Evolutionary conservation across 805 yeast genomes (phyloP), one percentile per base, ranked within the genome.

Genomic region (Lachancea meyersii): DNA sequence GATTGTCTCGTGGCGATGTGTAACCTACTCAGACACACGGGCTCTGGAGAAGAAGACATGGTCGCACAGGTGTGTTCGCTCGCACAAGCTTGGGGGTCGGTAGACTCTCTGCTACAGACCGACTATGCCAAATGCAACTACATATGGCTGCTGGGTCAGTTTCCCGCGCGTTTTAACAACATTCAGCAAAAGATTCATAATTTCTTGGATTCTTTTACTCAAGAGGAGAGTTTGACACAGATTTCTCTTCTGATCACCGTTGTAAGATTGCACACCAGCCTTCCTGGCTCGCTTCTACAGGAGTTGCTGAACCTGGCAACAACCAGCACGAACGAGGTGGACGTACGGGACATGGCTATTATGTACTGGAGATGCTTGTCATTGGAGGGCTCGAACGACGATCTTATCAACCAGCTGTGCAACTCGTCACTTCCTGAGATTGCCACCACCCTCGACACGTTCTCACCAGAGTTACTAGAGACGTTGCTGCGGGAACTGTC

Each of bases 281-380:
- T 62, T 35, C 58, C 65, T 7, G 82, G 82, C 1, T 50, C 53
- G 16, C 48, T 72, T 20, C 67, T 84, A 49, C 89, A 83, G 54
- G 68, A 67, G 33, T 71, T 79, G 5, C 70, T 84, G 51, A 81
- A 77, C 46, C 59, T 72, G 46, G 79, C 86, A 8, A 82, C 88
- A 3, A 75, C 73, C 45, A 73, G 76, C 33, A 70, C 82, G 44
- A 83, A 81, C 47, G 82, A 81, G 54, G 77, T 86, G 2, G 94
- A 84, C 57, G 82, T 84, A 21, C 72, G 93, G 60, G 94, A 84
- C 59, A 77, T 81, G 67, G 88, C 91, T 1, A 84, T 75, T 59
- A 68, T 84, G 32, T 84, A 82, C 58, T 84, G 93, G 93, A 74
- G 94, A 64, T 70, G 85, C 37, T 65, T 84, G 39, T 82, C 88